phyloP scores from a whole-genome alignment of 208 protist species.

The Crithidia thermophila region DNA sequence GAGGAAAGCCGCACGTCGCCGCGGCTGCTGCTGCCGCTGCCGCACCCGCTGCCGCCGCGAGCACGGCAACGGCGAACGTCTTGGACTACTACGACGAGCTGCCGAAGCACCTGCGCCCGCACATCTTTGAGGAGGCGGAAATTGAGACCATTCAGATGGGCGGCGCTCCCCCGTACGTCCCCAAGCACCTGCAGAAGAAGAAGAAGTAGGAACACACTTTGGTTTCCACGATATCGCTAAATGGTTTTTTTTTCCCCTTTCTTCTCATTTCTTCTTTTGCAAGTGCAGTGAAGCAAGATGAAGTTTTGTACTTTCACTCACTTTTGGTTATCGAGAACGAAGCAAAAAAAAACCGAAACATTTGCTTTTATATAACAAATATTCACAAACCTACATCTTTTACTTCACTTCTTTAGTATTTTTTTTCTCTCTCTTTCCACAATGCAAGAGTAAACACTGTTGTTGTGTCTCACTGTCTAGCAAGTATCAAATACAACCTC shows the following conservation, averaged over 20 bases:
- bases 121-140: constrained; percentile 67
- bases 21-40: not conserved
- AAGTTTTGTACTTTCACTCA: not conserved
- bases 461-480: too few relatives aligned
- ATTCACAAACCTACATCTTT: constrained; percentile 13
- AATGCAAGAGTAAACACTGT: not conserved
- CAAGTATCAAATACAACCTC: too few relatives aligned
- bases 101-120: constrained; percentile 58
- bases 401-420: constrained; percentile 2
- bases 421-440: constrained; percentile 8
- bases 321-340: constrained; percentile 18
- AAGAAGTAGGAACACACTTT: constrained; percentile 73
- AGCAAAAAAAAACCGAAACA: constrained; percentile 3
- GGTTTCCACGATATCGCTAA: not conserved
- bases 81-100: constrained; percentile 64
- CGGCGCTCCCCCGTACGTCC: constrained; percentile 76
- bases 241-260: constrained; percentile 15
- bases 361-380: not conserved
- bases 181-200: constrained; percentile 75
- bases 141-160: constrained; percentile 80
- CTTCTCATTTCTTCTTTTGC: constrained; percentile 25
- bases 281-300: too few relatives aligned
- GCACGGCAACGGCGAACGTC: constrained; percentile 22
- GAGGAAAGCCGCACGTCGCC: constrained; percentile 11
- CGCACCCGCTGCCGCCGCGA: constrained; percentile 7